Evolutionary conservation across 176 grass and related monocot genomes (phyloP).

Genomic region (Raddia distichophylla): DNA sequence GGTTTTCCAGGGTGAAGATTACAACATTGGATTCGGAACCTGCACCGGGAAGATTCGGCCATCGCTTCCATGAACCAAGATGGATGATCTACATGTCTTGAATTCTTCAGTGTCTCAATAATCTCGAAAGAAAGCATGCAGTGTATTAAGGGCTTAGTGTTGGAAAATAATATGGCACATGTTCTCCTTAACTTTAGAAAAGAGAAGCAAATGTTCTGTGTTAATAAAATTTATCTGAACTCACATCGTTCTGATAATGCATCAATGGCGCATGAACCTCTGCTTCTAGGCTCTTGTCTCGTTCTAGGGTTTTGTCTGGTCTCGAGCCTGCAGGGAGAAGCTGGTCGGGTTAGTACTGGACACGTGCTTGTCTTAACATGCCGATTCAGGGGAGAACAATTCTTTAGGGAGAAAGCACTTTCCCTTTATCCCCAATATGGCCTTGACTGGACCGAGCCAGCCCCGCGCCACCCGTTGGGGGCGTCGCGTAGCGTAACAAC

Average conservation of each 20-base stretch:
- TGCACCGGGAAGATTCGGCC: conserved; percentile 80
- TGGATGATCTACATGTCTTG: background rate
- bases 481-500: no score
- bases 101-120: background rate
- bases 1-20: conserved; percentile 65
- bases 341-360: no score
- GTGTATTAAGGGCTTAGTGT: background rate
- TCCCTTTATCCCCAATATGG: no score
- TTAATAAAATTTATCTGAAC: background rate
- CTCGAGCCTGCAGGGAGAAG: no score
- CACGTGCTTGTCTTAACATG: no score
- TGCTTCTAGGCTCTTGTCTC: no score
- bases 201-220: background rate
- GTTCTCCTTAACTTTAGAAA: background rate
- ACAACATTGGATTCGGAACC: conserved; percentile 82
- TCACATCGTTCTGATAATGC: background rate
- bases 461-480: no score
- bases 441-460: no score
- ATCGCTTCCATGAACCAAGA: conserved; percentile 55
- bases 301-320: no score
- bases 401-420: no score
- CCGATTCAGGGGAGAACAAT: no score
- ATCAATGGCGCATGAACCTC: background rate
- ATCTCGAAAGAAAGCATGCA: conserved; percentile 2
- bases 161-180: background rate